phyloP scores from a whole-genome alignment of 306 rosid species.

The Pterocarpus santalinus region DNA sequence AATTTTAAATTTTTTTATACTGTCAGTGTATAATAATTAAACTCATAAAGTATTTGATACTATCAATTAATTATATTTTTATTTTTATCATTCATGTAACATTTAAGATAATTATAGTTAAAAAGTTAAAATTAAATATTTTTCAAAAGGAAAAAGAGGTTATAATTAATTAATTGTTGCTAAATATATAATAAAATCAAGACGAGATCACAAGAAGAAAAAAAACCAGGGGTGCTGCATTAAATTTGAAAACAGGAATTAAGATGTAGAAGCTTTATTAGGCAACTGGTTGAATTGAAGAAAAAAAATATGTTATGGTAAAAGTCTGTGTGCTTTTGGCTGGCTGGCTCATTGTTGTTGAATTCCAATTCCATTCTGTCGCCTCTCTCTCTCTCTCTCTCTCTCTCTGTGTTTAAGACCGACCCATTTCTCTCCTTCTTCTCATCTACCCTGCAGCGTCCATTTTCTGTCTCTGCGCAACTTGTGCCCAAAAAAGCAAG shows the following conservation, averaged over 20 bases:
- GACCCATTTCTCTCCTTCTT: slow-evolving; percentile 53
- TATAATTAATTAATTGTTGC: too few relatives aligned
- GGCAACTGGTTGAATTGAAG: neutral
- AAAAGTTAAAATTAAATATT: too few relatives aligned
- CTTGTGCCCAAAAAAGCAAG: neutral
- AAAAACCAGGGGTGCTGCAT: neutral
- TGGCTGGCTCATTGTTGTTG: neutral
- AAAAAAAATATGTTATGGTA: neutral
- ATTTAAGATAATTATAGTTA: too few relatives aligned
- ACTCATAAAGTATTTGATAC: too few relatives aligned
- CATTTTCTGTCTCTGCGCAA: neutral
- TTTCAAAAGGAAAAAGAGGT: too few relatives aligned
- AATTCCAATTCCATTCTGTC: neutral
- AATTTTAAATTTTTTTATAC: too few relatives aligned
- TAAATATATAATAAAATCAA: neutral
- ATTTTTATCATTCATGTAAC: too few relatives aligned
- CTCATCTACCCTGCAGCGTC: slow-evolving; percentile 35
- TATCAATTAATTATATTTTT: too few relatives aligned
- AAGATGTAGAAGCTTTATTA: neutral
- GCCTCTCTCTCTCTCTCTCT: slow-evolving; percentile 5
- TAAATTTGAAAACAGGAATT: neutral
- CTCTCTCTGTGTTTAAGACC: slow-evolving; percentile 2
- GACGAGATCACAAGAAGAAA: neutral
- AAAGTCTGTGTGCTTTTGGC: neutral
- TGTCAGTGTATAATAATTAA: too few relatives aligned